phyloP scores from a whole-genome alignment of 345 rosid species.

The Pistacia atlantica region DNA sequence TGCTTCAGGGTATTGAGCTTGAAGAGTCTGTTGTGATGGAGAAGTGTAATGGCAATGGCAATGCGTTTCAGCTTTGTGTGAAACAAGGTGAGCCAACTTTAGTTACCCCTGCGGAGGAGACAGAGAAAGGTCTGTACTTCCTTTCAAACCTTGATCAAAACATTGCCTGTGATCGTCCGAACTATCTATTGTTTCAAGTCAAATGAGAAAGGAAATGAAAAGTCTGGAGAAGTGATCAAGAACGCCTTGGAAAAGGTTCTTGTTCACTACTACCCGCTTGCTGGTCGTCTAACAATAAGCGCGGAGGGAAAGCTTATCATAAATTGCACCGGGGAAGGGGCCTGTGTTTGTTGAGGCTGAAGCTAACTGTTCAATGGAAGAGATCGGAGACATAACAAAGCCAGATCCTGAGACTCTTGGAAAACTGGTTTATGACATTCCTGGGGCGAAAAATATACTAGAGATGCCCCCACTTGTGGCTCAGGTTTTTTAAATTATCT shows the following conservation, averaged over 20 bases:
- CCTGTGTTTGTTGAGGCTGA: slow-evolving; percentile 84
- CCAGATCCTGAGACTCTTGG: slow-evolving; percentile 76
- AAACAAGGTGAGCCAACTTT: slow-evolving; percentile 55
- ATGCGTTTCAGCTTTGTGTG: slow-evolving; percentile 49
- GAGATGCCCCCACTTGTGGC: slow-evolving; percentile 90
- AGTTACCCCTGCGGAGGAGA: slow-evolving; percentile 67
- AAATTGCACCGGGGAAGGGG: slow-evolving; percentile 81
- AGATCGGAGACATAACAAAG: slow-evolving; percentile 81
- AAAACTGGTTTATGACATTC: slow-evolving; percentile 81
- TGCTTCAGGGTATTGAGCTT: slow-evolving; percentile 47
- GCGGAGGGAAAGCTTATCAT: slow-evolving; percentile 80
- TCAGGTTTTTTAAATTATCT: slow-evolving; percentile 50
- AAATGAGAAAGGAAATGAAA: slow-evolving; percentile 58
- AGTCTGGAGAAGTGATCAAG: slow-evolving; percentile 61
- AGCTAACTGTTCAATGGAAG: slow-evolving; percentile 63
- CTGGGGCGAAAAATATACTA: slow-evolving; percentile 79
- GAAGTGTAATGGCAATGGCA: slow-evolving; percentile 42
- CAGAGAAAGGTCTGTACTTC: slow-evolving; percentile 75
- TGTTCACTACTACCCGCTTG: slow-evolving; percentile 80
- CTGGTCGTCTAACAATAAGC: slow-evolving; percentile 77
- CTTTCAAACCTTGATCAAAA: slow-evolving; percentile 93
- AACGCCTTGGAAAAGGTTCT: slow-evolving; percentile 75
- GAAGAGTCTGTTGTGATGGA: slow-evolving; percentile 49
- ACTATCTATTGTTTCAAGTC: slow-evolving; percentile 87
- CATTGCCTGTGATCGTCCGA: slow-evolving; percentile 76